phyloP scores from a whole-genome alignment of 148 eudicot genomes.

The Vaccinium corymbosum region DNA sequence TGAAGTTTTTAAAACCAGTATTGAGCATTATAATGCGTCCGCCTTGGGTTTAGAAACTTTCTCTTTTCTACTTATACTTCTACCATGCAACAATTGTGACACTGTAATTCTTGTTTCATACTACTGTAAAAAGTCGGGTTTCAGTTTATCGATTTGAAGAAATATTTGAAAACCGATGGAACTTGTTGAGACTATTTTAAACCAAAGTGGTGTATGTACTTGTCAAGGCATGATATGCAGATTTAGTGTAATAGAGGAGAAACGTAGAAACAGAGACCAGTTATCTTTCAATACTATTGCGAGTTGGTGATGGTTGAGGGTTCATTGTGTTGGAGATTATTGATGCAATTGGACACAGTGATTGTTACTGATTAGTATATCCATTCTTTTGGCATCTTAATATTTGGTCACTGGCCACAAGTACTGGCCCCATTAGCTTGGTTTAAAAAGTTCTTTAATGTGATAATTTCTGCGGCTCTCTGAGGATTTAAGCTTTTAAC shows the following conservation, averaged over 20 bases:
- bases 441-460: background rate
- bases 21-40: background rate
- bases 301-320: background rate
- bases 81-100: background rate
- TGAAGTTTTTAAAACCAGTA: background rate
- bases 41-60: background rate
- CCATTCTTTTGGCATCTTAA: background rate
- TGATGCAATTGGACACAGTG: background rate
- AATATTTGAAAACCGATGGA: background rate
- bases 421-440: background rate
- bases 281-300: background rate
- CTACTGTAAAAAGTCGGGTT: background rate
- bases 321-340: background rate
- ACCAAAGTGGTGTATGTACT: background rate
- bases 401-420: conserved; percentile 4
- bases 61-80: no score
- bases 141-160: background rate
- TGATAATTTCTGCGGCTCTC: background rate
- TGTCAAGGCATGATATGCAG: background rate
- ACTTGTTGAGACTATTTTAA: background rate
- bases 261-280: background rate
- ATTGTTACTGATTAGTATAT: background rate
- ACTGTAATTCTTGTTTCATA: background rate
- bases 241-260: background rate
- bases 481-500: background rate